Base-by-base conservation (phyloP, 2,329 filamentous ascomycete species). In the Aquanectria penicillioides region DNA sequence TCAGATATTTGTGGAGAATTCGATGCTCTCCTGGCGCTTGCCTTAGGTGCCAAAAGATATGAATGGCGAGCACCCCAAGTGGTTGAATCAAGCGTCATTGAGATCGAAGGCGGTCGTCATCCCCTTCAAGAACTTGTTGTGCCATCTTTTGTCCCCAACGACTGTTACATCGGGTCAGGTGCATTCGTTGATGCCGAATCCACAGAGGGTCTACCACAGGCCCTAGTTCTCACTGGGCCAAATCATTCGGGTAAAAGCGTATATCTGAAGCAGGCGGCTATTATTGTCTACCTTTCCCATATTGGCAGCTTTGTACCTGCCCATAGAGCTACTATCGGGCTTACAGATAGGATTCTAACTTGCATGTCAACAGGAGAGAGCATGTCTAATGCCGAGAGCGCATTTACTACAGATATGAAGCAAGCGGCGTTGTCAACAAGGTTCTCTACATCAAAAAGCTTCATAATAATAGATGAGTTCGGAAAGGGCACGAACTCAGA, bases 221-320 rank as follows among this genome's bases (percentile, higher is more conserved):
- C 93, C 77, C 73, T 97, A 11, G 79, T 97, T 6, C 76, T 99
- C 68, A 98, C 95, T 0, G 95, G 95, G 0, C 94, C 95, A 5
- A 99, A 99, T 68, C 96, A 95, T 73, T 98, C 95, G 0, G 95
- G 95, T 0, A 99, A 99, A 75, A 98, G 93, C 67, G 87, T 98
- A 0, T 98, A 97, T 74, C 83, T 98, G 71, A 99, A 97, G 74
- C 94, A 99, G 73, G 86, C 92, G 26, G 95, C 94, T 5, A 79
- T 97, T 46, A 95, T 97, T 57, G 89, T 97, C 12, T 97, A 95
- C 71, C 84, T 99, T 75, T 92, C 95, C 1, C 95, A 99, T 71
- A 86, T 97, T 50, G 95, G 95, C 48, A 94, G 93, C 73, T 98
- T 92, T 72, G 92, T 99, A 1, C 94, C 95, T 1, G 94, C 94